Conservation (phyloP, 306 rosid genomes). For the Fragaria ananassa region DNA sequence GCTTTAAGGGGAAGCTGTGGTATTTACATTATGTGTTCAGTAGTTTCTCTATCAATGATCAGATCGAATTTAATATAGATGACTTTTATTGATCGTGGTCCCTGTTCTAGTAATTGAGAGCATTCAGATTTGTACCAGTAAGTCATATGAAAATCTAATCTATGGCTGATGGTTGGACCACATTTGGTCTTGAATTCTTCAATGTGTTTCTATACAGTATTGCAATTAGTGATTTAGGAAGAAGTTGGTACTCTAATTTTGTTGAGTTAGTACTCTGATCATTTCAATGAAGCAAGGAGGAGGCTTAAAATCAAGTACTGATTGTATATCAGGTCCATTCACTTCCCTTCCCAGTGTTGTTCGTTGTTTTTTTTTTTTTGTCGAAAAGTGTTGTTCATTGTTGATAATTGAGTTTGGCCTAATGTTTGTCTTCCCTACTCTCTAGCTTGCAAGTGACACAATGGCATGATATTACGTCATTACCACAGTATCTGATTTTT, state of each 20-base stretch:
- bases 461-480: neutral
- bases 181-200: slow-evolving; percentile 15
- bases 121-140: slow-evolving; percentile 5
- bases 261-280: neutral
- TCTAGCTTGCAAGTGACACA: slow-evolving; percentile 2
- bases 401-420: neutral
- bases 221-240: neutral
- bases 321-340: neutral
- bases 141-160: slow-evolving; percentile 1
- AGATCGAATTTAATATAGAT: neutral
- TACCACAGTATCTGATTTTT: neutral
- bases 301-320: neutral
- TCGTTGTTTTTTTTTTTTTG: neutral
- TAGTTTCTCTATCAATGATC: slow-evolving; percentile 1
- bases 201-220: neutral
- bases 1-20: neutral
- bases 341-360: neutral
- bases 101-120: slow-evolving; percentile 2
- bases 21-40: neutral
- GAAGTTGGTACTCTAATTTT: neutral
- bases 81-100: slow-evolving; percentile 9
- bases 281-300: neutral
- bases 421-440: neutral
- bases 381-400: neutral
- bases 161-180: slow-evolving; percentile 38